A percentile compares a stretch with the other conserved stretches of the same genome.
Evolutionary conservation across 2,329 filamentous ascomycete genomes (phyloP).

Genomic region (Aspergillus fructus): DNA sequence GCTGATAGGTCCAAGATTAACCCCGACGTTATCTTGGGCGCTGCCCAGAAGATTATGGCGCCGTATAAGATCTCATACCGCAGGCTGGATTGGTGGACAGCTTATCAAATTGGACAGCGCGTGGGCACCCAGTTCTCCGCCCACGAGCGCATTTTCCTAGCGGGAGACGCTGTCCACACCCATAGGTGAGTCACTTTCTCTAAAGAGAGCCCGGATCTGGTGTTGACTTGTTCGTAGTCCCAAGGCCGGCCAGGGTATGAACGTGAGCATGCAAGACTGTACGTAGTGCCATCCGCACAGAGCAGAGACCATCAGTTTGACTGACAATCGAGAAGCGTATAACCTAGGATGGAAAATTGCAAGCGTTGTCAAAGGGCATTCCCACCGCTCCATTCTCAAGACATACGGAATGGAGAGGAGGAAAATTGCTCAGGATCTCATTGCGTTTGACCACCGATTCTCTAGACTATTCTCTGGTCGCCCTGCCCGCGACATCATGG

Average conservation of each 20-base stretch:
- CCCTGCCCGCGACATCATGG: conserved; percentile 60
- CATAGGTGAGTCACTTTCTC: conserved; percentile 24
- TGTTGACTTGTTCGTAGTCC: conserved; percentile 12
- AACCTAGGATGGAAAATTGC: conserved; percentile 60
- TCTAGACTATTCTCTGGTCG: conserved; percentile 56
- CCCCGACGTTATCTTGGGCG: conserved; percentile 60
- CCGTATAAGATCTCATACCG: conserved; percentile 67
- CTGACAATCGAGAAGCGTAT: conserved; percentile 35
- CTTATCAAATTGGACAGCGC: conserved; percentile 67
- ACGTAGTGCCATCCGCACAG: neutral
- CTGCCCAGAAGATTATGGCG: conserved; percentile 63
- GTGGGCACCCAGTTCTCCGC: conserved; percentile 59
- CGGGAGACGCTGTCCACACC: conserved; percentile 64
- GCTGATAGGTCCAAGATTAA: conserved; percentile 63
- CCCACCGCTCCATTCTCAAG: conserved; percentile 42
- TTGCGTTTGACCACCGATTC: conserved; percentile 57
- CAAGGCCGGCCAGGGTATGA: conserved; percentile 63
- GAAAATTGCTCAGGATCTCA: conserved; percentile 48
- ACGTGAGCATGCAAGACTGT: conserved; percentile 67
- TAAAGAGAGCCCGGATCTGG: too few species aligned
- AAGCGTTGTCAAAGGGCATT: conserved; percentile 45
- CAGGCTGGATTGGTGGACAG: conserved; percentile 67
- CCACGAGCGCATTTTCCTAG: conserved; percentile 63
- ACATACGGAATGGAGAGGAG: conserved; percentile 56
- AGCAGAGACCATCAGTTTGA: neutral